Evolutionary conservation across 495 filamentous ascomycete genomes (phyloP).

Genomic region (Aspergillus leporis): DNA sequence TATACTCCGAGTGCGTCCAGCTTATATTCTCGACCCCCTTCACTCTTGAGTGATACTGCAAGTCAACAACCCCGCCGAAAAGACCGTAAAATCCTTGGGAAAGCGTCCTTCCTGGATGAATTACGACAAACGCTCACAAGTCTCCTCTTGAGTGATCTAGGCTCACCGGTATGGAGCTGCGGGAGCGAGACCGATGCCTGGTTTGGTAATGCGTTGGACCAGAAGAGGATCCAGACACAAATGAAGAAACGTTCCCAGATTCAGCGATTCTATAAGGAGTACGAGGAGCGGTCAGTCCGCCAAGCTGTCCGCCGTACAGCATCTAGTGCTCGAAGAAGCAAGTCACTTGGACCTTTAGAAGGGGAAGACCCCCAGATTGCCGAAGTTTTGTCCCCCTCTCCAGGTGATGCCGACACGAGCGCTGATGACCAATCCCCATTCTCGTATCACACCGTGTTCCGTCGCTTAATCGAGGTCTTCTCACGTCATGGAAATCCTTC

Average conservation of each 20-base stretch:
- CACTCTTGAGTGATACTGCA: conserved; percentile 44
- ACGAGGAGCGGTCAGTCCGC: conserved; percentile 35
- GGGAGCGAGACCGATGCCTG: conserved; percentile 91
- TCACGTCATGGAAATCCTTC: conserved; percentile 88
- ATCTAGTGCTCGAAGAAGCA: conserved; percentile 33
- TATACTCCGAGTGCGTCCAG: conserved; percentile 61
- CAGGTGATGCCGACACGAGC: neutral
- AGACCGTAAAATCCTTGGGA: conserved; percentile 49
- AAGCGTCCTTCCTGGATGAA: conserved; percentile 68
- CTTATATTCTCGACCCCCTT: conserved; percentile 48
- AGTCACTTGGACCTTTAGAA: conserved; percentile 29
- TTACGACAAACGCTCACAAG: conserved; percentile 79
- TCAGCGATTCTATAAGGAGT: conserved; percentile 47
- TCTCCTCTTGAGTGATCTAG: conserved; percentile 86
- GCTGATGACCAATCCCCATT: conserved; percentile 45
- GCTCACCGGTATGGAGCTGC: conserved; percentile 76
- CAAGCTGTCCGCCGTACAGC: conserved; percentile 27
- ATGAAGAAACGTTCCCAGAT: conserved; percentile 61
- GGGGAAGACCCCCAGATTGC: neutral
- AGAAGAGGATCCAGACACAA: conserved; percentile 74
- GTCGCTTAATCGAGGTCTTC: conserved; percentile 78
- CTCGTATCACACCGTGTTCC: conserved; percentile 73
- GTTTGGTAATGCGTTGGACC: conserved; percentile 74
- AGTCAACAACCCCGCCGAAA: conserved; percentile 34
- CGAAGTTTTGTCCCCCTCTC: neutral